A percentile compares a stretch with the other conserved stretches of the same genome.
Evolutionary conservation across 2,329 filamentous ascomycete species (phyloP).

Genomic region (Emmonsiellopsis sp.): DNA sequence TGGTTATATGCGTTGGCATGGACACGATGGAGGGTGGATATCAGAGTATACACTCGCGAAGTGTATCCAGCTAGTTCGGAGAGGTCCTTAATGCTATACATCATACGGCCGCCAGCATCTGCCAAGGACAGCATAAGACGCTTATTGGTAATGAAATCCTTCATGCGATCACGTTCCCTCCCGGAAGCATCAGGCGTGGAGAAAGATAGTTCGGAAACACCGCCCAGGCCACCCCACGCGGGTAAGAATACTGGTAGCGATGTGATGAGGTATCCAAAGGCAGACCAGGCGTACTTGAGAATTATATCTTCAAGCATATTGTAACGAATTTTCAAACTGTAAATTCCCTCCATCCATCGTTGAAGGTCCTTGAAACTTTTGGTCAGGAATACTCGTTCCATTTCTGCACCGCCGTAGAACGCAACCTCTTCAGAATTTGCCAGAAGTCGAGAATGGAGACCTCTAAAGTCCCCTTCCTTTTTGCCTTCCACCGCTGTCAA

Average conservation of each 20-base stretch:
- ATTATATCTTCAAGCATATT: conserved; percentile 99
- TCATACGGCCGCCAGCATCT: conserved; percentile 94
- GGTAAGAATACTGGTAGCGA: conserved; percentile 91
- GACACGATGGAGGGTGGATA: conserved; percentile 87
- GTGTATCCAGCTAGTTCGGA: conserved; percentile 94
- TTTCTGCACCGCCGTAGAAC: conserved; percentile 92
- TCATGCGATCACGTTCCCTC: conserved; percentile 80
- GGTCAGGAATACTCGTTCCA: conserved; percentile 87
- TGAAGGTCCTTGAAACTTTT: conserved; percentile 88
- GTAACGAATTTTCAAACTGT: conserved; percentile 94
- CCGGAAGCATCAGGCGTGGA: conserved; percentile 34
- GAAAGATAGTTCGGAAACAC: conserved; percentile 55
- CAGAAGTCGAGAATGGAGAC: conserved; percentile 81
- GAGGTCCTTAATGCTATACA: conserved; percentile 99
- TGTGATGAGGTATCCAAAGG: conserved; percentile 88
- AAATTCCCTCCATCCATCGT: conserved; percentile 96
- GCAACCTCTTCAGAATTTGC: conserved; percentile 97
- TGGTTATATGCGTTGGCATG: conserved; percentile 82
- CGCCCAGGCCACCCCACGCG: conserved; percentile 80
- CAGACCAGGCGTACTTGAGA: conserved; percentile 97
- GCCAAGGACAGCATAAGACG: conserved; percentile 94
- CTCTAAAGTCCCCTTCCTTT: conserved; percentile 90
- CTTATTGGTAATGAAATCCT: conserved; percentile 98
- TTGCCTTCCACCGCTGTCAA: conserved; percentile 92
- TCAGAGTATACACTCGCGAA: conserved; percentile 87